phyloP scores from a whole-genome alignment of 2,329 filamentous ascomycete species.

The Neocucurbitaria cava region DNA sequence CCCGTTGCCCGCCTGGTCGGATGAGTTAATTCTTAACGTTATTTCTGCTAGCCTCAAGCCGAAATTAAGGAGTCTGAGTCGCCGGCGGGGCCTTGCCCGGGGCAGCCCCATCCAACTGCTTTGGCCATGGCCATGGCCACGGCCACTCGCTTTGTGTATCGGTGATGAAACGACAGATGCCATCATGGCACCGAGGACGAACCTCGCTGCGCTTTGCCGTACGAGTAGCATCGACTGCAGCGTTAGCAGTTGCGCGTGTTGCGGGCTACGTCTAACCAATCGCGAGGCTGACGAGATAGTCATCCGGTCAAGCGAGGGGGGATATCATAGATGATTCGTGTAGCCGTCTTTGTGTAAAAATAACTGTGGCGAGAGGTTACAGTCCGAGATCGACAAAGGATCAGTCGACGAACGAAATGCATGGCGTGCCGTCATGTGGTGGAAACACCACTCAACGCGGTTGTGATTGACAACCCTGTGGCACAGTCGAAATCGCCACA shows the following conservation, averaged over 20 bases:
- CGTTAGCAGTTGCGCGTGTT: slow-evolving; percentile 13
- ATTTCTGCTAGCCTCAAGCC: slow-evolving; percentile 34
- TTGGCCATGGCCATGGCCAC: slow-evolving; percentile 27
- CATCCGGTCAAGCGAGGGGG: slow-evolving; percentile 19
- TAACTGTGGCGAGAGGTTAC: slow-evolving; percentile 41
- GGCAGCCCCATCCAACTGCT: slow-evolving; percentile 17
- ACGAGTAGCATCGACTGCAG: slow-evolving; percentile 14
- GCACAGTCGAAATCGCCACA: slow-evolving; percentile 12
- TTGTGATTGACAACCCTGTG: slow-evolving; percentile 27
- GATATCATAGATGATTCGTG: slow-evolving; percentile 22
- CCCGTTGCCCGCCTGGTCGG: slow-evolving; percentile 35
- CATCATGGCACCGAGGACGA: slow-evolving; percentile 1
- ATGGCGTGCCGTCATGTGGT: slow-evolving; percentile 40
- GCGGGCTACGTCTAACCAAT: slow-evolving; percentile 16
- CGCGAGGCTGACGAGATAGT: slow-evolving; percentile 13
- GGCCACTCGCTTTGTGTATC: slow-evolving; percentile 17
- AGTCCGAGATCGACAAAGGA: slow-evolving; percentile 22
- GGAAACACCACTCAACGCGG: slow-evolving; percentile 22
- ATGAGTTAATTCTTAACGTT: slow-evolving; percentile 23
- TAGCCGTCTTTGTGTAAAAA: slow-evolving; percentile 29
- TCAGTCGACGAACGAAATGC: slow-evolving; percentile 24
- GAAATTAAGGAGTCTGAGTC: slow-evolving; percentile 49
- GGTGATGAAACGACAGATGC: slow-evolving; percentile 18
- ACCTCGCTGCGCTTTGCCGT: slow-evolving; percentile 1
- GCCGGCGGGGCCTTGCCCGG: slow-evolving; percentile 37